phyloP scores from a whole-genome alignment of 805 yeast genomes.

The Candida sonorensis region DNA sequence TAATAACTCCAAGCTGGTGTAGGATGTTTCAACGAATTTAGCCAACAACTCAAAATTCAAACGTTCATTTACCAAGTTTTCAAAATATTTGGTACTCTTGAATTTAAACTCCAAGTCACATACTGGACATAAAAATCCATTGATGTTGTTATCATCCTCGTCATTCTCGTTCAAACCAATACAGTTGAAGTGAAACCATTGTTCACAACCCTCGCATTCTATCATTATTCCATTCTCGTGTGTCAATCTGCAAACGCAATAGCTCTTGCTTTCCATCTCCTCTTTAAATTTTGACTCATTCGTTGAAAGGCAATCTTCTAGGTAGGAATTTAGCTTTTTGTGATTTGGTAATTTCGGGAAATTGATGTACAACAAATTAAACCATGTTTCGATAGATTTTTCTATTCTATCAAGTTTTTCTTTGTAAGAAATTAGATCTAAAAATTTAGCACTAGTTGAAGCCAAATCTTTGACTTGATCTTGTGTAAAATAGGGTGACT shows the following conservation, averaged over 20 bases:
- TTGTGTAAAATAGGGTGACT: constrained; percentile 3
- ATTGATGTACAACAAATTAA: constrained; percentile 4
- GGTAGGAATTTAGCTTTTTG: constrained; percentile 9
- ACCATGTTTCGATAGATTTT: constrained; percentile 12
- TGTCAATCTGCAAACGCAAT: constrained; percentile 56
- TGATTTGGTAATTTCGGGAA: constrained; percentile 7
- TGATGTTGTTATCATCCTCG: constrained; percentile 25
- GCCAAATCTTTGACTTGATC: constrained; percentile 7
- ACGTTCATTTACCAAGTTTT: constrained; percentile 4
- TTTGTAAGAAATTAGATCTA: constrained; percentile 3
- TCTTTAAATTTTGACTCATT: constrained; percentile 15
- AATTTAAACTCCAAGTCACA: constrained; percentile 34
- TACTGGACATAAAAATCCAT: constrained; percentile 44
- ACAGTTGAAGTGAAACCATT: constrained; percentile 66
- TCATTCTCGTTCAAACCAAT: constrained; percentile 30
- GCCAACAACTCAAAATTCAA: constrained; percentile 9
- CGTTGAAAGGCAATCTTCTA: constrained; percentile 6
- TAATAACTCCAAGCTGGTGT: constrained; percentile 7
- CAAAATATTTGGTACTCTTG: constrained; percentile 14
- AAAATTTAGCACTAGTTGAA: constrained; percentile 7
- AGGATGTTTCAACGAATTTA: constrained; percentile 9
- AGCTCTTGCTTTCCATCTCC: constrained; percentile 19
- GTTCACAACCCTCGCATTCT: constrained; percentile 62
- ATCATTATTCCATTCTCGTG: constrained; percentile 57
- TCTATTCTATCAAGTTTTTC: constrained; percentile 5